Evolutionary conservation across 176 grass and related monocot species (phyloP).

Genomic region (Themeda triandra): DNA sequence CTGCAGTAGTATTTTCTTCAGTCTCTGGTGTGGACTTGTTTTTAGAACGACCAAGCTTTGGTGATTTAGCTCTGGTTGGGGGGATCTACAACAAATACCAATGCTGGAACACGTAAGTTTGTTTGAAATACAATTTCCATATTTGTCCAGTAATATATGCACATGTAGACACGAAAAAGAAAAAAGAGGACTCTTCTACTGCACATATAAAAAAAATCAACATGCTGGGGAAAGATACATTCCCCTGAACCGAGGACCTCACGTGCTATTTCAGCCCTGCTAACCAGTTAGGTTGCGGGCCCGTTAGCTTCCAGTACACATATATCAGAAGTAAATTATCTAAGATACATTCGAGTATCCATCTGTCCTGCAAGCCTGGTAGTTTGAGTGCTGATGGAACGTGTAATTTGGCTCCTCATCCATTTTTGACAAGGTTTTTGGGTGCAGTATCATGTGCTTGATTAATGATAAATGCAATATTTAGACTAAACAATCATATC

Average conservation of each 20-base stretch:
- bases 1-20: slow-evolving; percentile 30
- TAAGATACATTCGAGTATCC: background rate
- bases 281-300: background rate
- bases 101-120: background rate
- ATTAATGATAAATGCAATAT: background rate
- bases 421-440: background rate
- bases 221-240: background rate
- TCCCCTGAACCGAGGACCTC: background rate
- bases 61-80: slow-evolving; percentile 57
- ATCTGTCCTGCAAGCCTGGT: background rate
- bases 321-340: background rate
- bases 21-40: slow-evolving; percentile 33
- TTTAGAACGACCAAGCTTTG: slow-evolving; percentile 62
- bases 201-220: background rate
- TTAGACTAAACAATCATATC: background rate
- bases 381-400: background rate
- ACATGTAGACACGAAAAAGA: background rate
- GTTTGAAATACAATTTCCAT: background rate
- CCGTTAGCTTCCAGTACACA: background rate
- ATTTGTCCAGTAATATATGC: background rate
- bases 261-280: background rate
- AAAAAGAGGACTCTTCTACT: background rate
- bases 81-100: slow-evolving; percentile 37
- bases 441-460: background rate
- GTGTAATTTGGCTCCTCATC: background rate